Evolutionary conservation across 768 basidiomycete species (phyloP).

Genomic region (Tephrocybe rancida): DNA sequence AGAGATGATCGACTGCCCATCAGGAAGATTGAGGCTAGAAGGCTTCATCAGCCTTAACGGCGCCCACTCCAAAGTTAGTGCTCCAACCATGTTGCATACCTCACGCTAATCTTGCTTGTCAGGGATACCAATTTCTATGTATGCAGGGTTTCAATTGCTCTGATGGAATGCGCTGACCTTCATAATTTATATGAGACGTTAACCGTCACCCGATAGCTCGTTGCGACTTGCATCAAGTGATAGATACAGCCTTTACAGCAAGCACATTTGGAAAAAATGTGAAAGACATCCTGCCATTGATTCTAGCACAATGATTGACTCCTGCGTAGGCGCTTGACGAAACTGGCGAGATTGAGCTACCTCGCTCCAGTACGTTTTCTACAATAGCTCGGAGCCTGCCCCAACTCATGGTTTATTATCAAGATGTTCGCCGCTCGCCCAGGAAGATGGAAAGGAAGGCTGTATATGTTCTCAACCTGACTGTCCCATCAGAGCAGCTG

Average conservation of each 20-base stretch:
- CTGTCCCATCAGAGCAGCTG: constrained; percentile 62
- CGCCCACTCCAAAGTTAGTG: constrained; percentile 65
- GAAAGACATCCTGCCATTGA: not conserved
- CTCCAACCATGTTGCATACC: constrained; percentile 8
- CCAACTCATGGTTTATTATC: constrained; percentile 13
- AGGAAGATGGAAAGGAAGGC: constrained; percentile 79
- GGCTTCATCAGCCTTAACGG: constrained; percentile 89
- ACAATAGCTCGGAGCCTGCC: not conserved
- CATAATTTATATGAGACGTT: constrained; percentile 53
- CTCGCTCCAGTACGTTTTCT: constrained; percentile 41
- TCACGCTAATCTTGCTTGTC: constrained; percentile 15
- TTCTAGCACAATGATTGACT: not conserved
- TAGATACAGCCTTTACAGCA: constrained; percentile 65
- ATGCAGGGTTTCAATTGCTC: constrained; percentile 24
- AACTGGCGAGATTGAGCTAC: constrained; percentile 50
- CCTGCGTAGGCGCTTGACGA: constrained; percentile 64
- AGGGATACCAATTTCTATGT: constrained; percentile 93
- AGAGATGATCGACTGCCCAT: constrained; percentile 57
- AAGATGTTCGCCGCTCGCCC: constrained; percentile 71
- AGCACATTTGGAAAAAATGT: constrained; percentile 82
- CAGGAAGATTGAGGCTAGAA: constrained; percentile 56
- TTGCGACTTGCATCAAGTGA: constrained; percentile 68
- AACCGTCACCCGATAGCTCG: constrained; percentile 71
- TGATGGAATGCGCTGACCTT: not conserved
- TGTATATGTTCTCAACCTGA: constrained; percentile 81